Percentiles rank a stretch among this genome's conserved stretches.
Evolutionary conservation across 192 early-diverging fungal genomes (phyloP).

Genomic region (Entomortierella chlamydospora): DNA sequence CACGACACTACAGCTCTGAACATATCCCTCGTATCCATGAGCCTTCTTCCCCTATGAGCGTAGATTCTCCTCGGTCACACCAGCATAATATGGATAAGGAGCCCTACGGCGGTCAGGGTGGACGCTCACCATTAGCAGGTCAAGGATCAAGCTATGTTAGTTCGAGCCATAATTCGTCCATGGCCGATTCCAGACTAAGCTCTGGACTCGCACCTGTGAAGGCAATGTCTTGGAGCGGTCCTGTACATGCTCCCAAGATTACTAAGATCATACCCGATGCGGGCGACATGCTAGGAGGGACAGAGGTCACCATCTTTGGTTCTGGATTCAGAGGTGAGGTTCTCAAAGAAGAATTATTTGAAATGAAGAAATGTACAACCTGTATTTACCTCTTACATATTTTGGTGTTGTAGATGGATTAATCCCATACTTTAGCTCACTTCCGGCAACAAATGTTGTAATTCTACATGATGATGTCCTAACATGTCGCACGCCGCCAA

Average conservation of each 20-base stretch:
- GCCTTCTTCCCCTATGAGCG: slow-evolving; percentile 7
- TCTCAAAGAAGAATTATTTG: background rate
- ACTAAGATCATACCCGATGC: slow-evolving; percentile 42
- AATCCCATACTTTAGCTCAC: slow-evolving; percentile 38
- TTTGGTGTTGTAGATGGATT: slow-evolving; percentile 15
- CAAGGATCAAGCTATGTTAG: slow-evolving; percentile 5
- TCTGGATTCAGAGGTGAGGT: slow-evolving; percentile 47
- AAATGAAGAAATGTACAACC: background rate
- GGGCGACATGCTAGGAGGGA: slow-evolving; percentile 52
- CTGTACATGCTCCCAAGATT: slow-evolving; percentile 32
- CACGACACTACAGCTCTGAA: slow-evolving; percentile 11
- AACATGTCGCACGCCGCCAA: slow-evolving; percentile 42
- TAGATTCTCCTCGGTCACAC: slow-evolving; percentile 10
- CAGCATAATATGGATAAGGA: slow-evolving; percentile 20
- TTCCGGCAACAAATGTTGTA: slow-evolving; percentile 35
- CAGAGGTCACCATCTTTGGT: slow-evolving; percentile 50
- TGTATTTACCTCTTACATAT: background rate
- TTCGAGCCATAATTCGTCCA: slow-evolving; percentile 1
- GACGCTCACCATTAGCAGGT: slow-evolving; percentile 9
- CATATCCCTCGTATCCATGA: slow-evolving; percentile 44
- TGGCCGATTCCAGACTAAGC: slow-evolving; percentile 15
- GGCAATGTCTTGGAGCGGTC: slow-evolving; percentile 46
- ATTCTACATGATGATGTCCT: slow-evolving; percentile 42
- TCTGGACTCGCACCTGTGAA: slow-evolving; percentile 25
- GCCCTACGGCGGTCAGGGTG: slow-evolving; percentile 1